These are phyloP conservation scores for Amphirosellinia nigrospora DNA, from an alignment of 495 filamentous ascomycete genomes.

Conservation along the genomic window DNA sequence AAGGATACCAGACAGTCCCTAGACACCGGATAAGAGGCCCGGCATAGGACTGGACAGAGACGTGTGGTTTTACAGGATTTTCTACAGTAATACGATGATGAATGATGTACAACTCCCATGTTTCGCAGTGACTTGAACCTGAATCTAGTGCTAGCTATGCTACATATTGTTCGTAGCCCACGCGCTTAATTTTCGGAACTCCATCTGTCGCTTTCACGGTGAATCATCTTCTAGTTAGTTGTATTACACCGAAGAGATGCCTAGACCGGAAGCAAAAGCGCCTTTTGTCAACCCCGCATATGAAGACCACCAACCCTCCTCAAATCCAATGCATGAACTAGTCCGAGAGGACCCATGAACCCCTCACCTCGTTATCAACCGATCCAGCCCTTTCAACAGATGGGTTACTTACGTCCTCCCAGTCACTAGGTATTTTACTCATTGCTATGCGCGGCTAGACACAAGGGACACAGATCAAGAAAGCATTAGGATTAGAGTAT, in stretches of 20 bases:
- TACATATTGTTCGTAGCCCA: too few relatives aligned
- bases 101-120: neutral
- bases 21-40: too few relatives aligned
- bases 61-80: neutral
- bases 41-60: neutral
- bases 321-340: neutral
- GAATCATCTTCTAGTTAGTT: neutral
- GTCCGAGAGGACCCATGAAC: neutral
- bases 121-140: neutral
- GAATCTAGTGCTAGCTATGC: neutral
- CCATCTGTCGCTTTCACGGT: neutral
- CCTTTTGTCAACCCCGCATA: neutral
- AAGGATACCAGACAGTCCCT: conserved; percentile 3
- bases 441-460: neutral
- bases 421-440: too few relatives aligned
- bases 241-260: neutral
- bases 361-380: neutral
- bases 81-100: conserved; percentile 2
- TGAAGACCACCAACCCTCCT: neutral
- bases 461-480: neutral
- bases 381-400: too few relatives aligned
- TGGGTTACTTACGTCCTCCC: too few relatives aligned
- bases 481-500: neutral
- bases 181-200: neutral
- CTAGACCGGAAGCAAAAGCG: neutral